A percentile compares a stretch with the other conserved stretches of the same genome.
Evolutionary conservation across 345 rosid genomes (phyloP).

Genomic region (Brassica incana): DNA sequence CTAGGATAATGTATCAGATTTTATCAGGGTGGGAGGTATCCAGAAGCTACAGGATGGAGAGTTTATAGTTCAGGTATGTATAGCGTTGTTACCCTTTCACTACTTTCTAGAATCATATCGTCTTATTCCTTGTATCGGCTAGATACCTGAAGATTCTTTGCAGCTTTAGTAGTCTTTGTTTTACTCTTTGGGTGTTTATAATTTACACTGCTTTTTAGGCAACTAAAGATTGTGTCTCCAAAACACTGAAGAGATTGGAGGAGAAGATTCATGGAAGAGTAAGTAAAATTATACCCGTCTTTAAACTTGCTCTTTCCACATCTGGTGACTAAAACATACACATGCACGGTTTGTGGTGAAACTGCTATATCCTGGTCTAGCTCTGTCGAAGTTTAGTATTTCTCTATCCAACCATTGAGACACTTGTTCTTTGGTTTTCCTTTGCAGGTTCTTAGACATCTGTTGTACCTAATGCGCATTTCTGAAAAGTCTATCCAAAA

Average conservation of each 20-base stretch:
- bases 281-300: slow-evolving; percentile 37
- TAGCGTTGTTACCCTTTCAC: slow-evolving; percentile 2
- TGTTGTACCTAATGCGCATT: slow-evolving; percentile 81
- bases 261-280: slow-evolving; percentile 97
- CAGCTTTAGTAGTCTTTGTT: slow-evolving; percentile 9
- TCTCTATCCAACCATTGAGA: slow-evolving; percentile 12
- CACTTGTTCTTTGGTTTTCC: slow-evolving; percentile 25
- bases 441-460: slow-evolving; percentile 80
- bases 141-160: neutral
- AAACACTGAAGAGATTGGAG: slow-evolving; percentile 93
- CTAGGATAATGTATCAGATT: slow-evolving; percentile 94
- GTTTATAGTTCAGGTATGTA: slow-evolving; percentile 85
- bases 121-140: neutral
- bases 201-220: slow-evolving; percentile 54
- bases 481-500: slow-evolving; percentile 84
- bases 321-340: slow-evolving; percentile 4
- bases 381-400: neutral
- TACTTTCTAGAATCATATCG: slow-evolving; percentile 19
- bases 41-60: slow-evolving; percentile 98
- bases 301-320: neutral
- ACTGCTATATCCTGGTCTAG: slow-evolving; percentile 14
- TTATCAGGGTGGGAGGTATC: slow-evolving; percentile 95
- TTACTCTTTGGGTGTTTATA: slow-evolving; percentile 7
- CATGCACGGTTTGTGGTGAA: slow-evolving; percentile 11
- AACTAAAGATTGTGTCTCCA: slow-evolving; percentile 96